Base-by-base conservation (phyloP, 1,284 basidiomycete genomes). In the Leccinum fallax region DNA sequence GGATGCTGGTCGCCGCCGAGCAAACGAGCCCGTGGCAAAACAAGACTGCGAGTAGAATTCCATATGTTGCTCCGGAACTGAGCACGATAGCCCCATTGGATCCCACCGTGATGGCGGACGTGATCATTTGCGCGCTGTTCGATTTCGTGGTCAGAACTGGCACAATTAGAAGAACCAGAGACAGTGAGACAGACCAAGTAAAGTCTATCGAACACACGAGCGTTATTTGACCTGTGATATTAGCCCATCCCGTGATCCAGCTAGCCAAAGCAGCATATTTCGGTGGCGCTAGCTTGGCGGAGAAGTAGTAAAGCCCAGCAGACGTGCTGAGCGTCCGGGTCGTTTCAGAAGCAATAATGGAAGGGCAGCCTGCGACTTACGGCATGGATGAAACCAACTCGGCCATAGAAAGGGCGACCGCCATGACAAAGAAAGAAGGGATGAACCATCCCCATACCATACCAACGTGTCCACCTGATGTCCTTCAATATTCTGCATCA, bases 361-460 rank as follows among this genome's bases (percentile, higher is more conserved):
- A 10, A 4, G 19, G 26, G 13, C 10, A 24, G 13, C 24, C 57
- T 57, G 5, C 16, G 11, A 81, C 85, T 71, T 73, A 90, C 85
- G 89, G 89, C 89, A 92, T 92, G 4, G 89, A 83, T 5, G 88
- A 89, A 2, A 86, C 80, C 26, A 92, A 69, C 69, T 92, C 89
- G 5, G 89, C 89, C 79, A 92, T 83, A n/a, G 83, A 86, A 10
- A 84, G 78, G 4, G 89, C 88, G 19, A 90, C 79, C 6, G 81
- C 78, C 75, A 86, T 79, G 43, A 92, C 89, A 65, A 91, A 90
- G 57, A 88, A 77, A 64, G 79, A 83, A 4, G 89, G 90, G 62
- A 92, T 87, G 21, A 90, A 74, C 90, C 89, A 92, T 24, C 90
- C 90, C 77, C 87, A 92, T 8, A 90, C 83, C 81, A 92, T 86